Base-by-base conservation (phyloP, 2,329 filamentous ascomycete genomes). In the Neoarthrinium moseri region DNA sequence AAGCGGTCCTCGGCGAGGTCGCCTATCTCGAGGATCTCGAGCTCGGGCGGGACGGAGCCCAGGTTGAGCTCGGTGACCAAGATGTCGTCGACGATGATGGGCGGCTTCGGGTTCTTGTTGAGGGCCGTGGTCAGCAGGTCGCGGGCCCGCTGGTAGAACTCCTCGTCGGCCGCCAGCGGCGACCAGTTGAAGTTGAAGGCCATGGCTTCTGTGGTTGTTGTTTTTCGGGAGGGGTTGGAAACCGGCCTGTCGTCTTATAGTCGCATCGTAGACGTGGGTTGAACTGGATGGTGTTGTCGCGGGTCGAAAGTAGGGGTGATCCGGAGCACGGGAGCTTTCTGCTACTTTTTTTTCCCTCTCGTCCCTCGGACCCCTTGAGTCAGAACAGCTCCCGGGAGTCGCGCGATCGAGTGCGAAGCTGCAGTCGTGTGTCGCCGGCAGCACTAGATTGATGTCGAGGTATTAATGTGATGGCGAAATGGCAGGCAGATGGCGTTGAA, bases 141-240 rank as follows among this genome's bases (percentile, higher is more conserved):
- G 67, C 91, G 88, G 42, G 94, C 92, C 58, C 91, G 87, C 65
- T 87, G 83, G 71, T 92, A 92, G 70, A 94, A 94, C 58, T 84
- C 82, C 62, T 89, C 92, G 74, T 97, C 94, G 64, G 92, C 92
- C 73, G 95, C 94, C 56, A 99, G 80, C 64, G 94, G 94, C 81
- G 91, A 96, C 94, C 94, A 99, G 89, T 97, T 97, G 88, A 99
- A 99, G 78, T 97, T 97, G 87, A 99, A 99, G 58, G 94, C 94
- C 94, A 99, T 99, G n/a, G n/a, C n/a, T n/a, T n/a, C n/a, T 71
- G 72, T 77, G 69, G 71, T 40, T 18, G 24, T 40, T 23, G n/a
- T n/a, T n/a, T n/a, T n/a, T n/a, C n/a, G n/a, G n/a, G 37, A 24
- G 37, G 30, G 33, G 17, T 12, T 17, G 37, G 23, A 18, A 40